phyloP scores from a whole-genome alignment of 2,329 filamentous ascomycete genomes.

The Monilinia fructigena region DNA sequence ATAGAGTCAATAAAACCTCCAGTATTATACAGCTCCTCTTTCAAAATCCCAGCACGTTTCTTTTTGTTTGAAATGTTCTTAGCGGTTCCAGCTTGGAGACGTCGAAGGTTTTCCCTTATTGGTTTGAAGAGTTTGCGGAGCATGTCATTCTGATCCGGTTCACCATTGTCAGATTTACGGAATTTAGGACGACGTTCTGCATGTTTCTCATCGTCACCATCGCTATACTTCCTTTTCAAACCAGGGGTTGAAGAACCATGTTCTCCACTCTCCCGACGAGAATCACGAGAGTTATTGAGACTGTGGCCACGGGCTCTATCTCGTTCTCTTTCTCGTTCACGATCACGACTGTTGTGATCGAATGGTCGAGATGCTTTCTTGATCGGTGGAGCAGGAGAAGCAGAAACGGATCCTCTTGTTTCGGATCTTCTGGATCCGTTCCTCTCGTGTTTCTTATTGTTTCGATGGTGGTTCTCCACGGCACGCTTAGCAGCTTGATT shows the following conservation, averaged over 20 bases:
- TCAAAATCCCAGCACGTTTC: slow-evolving; percentile 60
- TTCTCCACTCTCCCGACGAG: slow-evolving; percentile 29
- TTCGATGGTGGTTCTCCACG: slow-evolving; percentile 90
- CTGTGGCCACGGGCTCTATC: slow-evolving; percentile 48
- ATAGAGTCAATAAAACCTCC: slow-evolving; percentile 58
- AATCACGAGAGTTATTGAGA: slow-evolving; percentile 42
- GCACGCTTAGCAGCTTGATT: slow-evolving; percentile 74
- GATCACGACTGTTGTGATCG: slow-evolving; percentile 49
- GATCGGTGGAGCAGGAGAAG: slow-evolving; percentile 65
- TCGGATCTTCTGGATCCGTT: slow-evolving; percentile 60
- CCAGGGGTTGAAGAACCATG: slow-evolving; percentile 43
- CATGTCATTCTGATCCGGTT: slow-evolving; percentile 26
- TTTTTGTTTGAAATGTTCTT: slow-evolving; percentile 62
- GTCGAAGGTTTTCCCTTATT: slow-evolving; percentile 58
- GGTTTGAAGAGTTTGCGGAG: slow-evolving; percentile 48
- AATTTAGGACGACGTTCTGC: slow-evolving; percentile 52
- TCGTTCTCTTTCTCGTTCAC: slow-evolving; percentile 50
- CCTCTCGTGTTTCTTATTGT: slow-evolving; percentile 74
- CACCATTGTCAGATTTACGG: slow-evolving; percentile 52
- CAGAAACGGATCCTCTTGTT: slow-evolving; percentile 59
- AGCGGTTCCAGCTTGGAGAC: slow-evolving; percentile 59
- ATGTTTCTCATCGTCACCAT: slow-evolving; percentile 50
- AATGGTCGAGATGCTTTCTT: slow-evolving; percentile 43
- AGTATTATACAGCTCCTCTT: slow-evolving; percentile 59
- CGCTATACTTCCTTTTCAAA: slow-evolving; percentile 60